A percentile compares a stretch with the other conserved stretches of the same genome.
These are phyloP conservation scores for Colletotrichum horii DNA, from an alignment of 2,329 filamentous ascomycete species.

Conservation along the genomic window DNA sequence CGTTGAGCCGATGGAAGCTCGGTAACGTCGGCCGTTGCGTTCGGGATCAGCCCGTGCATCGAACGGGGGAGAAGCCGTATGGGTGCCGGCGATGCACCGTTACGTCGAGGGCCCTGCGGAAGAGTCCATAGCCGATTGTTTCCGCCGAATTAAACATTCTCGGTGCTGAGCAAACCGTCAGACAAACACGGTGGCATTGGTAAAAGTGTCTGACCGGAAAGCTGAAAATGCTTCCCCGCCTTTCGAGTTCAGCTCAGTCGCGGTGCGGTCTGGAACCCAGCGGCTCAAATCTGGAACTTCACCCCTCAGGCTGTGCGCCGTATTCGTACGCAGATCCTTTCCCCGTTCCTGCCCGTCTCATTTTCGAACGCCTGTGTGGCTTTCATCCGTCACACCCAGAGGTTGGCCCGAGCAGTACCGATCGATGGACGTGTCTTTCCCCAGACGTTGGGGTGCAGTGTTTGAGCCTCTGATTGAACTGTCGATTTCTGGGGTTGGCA, in stretches of 20 bases:
- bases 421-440: background rate
- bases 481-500: background rate
- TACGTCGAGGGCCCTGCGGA: background rate
- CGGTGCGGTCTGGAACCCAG: background rate
- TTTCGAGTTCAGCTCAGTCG: background rate
- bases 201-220: background rate
- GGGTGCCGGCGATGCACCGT: background rate
- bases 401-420: background rate
- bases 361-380: background rate
- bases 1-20: background rate
- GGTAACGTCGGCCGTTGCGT: background rate
- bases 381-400: background rate
- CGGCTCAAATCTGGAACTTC: slow-evolving; percentile 1
- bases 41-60: background rate
- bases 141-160: background rate
- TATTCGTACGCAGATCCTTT: background rate
- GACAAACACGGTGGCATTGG: background rate
- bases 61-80: background rate
- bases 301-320: slow-evolving; percentile 11
- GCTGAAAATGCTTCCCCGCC: slow-evolving; percentile 3
- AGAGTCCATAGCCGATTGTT: background rate
- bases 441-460: background rate
- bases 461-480: background rate
- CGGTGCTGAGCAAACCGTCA: background rate
- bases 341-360: background rate